Conservation (phyloP, 352 stramenopile genomes). For the Globisporangium carolinianum region DNA sequence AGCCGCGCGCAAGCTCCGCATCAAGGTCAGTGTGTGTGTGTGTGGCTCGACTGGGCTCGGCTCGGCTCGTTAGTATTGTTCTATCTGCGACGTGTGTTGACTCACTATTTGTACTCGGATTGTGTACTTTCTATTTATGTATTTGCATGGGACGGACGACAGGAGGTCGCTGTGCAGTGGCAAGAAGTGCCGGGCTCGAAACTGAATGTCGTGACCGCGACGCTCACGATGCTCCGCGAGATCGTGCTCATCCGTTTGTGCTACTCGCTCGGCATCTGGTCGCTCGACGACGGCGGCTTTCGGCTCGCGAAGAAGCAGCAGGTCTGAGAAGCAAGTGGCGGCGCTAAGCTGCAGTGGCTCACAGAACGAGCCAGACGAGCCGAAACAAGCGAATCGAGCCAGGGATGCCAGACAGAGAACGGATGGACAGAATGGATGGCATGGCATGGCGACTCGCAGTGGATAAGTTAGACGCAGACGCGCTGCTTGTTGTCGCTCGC, state of each 20-base stretch:
- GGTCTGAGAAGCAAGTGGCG: neutral
- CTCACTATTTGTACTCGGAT: neutral
- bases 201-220: constrained; percentile 82
- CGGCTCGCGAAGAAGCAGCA: constrained; percentile 21
- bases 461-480: no score
- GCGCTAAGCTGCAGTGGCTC: neutral
- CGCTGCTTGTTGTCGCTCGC: no score
- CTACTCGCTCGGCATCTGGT: constrained; percentile 89
- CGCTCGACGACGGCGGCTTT: constrained; percentile 56
- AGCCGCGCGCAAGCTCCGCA: constrained; percentile 35
- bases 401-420: no score
- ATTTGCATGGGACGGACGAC: constrained; percentile 9
- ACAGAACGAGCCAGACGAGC: neutral
- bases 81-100: constrained; percentile 1
- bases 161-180: constrained; percentile 92
- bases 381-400: neutral
- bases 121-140: no score
- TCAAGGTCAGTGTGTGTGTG: constrained; percentile 33
- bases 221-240: constrained; percentile 89
- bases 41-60: neutral
- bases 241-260: constrained; percentile 87
- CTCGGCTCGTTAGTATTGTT: neutral
- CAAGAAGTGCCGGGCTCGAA: constrained; percentile 89
- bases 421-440: no score
- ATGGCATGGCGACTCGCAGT: no score